phyloP scores from a whole-genome alignment of 192 early-diverging fungal genomes.

The Backusella psychrophila region DNA sequence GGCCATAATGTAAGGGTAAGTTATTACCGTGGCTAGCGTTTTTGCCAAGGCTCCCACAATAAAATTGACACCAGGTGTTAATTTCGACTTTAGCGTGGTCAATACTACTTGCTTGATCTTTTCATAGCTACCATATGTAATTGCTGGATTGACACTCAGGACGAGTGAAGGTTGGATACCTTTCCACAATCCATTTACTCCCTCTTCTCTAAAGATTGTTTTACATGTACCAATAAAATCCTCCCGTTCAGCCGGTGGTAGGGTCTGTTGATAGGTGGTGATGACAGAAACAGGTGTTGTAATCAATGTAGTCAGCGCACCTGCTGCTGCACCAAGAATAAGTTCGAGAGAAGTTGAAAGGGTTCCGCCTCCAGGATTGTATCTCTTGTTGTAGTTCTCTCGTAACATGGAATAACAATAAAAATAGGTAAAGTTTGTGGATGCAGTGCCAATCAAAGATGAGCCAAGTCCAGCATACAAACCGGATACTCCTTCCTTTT shows the following conservation, averaged over 20 bases:
- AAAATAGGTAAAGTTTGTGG: slow-evolving; percentile 84
- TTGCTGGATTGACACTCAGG: slow-evolving; percentile 92
- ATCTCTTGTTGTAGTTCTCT: slow-evolving; percentile 49
- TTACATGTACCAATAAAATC: slow-evolving; percentile 61
- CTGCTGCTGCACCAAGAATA: slow-evolving; percentile 85
- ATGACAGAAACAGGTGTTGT: slow-evolving; percentile 94
- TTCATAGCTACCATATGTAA: slow-evolving; percentile 96
- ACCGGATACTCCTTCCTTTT: slow-evolving; percentile 79
- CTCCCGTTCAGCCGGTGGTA: slow-evolving; percentile 59
- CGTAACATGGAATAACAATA: slow-evolving; percentile 80
- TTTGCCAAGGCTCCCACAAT: slow-evolving; percentile 92
- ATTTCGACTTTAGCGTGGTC: slow-evolving; percentile 44
- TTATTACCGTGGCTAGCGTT: slow-evolving; percentile 82
- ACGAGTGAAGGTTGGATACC: slow-evolving; percentile 91
- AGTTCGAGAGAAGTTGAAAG: slow-evolving; percentile 88
- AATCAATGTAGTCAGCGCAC: slow-evolving; percentile 82
- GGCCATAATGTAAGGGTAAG: slow-evolving; percentile 99
- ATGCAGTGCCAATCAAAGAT: slow-evolving; percentile 75
- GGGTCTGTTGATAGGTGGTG: slow-evolving; percentile 93
- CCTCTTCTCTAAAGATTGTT: slow-evolving; percentile 78
- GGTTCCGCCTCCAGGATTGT: slow-evolving; percentile 38
- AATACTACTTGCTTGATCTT: slow-evolving; percentile 62
- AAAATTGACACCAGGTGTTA: slow-evolving; percentile 86
- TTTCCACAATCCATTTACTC: slow-evolving; percentile 81
- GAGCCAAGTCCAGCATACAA: slow-evolving; percentile 87